Evolutionary conservation across 2,329 filamentous ascomycete species (phyloP).

Genomic region (Aureobasidium lini): DNA sequence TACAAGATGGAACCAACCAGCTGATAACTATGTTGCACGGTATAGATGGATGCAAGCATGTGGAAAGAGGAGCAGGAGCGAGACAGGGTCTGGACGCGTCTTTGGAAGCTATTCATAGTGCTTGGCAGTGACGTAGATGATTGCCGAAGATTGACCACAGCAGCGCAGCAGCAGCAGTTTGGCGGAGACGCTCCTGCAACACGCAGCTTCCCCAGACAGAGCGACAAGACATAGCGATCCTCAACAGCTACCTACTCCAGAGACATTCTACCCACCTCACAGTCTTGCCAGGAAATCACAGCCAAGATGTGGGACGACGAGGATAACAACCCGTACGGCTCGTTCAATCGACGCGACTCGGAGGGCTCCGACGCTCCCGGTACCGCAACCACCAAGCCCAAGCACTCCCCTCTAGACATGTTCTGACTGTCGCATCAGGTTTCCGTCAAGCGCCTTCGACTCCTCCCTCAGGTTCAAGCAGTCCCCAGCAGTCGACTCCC

Average conservation of each 20-base stretch:
- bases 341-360: conserved; percentile 81
- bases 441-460: conserved; percentile 14
- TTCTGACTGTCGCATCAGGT: conserved; percentile 6
- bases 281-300: too few species aligned
- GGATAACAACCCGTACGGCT: conserved; percentile 96
- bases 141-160: conserved; percentile 10
- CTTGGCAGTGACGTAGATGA: conserved; percentile 11
- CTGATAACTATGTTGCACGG: neutral
- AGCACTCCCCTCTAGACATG: neutral
- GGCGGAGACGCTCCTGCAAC: neutral
- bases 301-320: conserved; percentile 94
- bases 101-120: neutral
- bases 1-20: too few species aligned
- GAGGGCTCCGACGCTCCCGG: conserved; percentile 59
- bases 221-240: neutral
- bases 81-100: neutral
- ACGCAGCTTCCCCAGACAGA: conserved; percentile 11
- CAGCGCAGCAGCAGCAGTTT: neutral
- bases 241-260: neutral
- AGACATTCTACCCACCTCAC: too few species aligned
- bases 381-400: conserved; percentile 25
- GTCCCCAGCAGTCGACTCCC: neutral
- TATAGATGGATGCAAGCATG: neutral
- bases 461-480: conserved; percentile 22
- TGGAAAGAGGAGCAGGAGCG: neutral